phyloP scores from a whole-genome alignment of 2,329 filamentous ascomycete genomes.

The Incumbomyces lentus region DNA sequence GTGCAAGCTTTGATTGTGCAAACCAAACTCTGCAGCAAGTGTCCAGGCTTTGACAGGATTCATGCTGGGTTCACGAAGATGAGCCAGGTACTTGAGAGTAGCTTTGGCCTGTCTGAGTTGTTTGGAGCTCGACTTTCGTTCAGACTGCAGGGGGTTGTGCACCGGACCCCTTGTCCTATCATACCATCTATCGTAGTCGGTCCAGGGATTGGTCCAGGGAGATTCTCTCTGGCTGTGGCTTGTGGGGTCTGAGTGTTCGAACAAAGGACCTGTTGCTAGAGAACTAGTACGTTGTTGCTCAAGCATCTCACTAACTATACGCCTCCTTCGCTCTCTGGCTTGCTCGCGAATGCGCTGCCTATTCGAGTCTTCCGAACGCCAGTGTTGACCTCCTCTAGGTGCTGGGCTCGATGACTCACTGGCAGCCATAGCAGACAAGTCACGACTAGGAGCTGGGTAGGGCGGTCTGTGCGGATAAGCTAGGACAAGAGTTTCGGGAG shows the following conservation, averaged over 20 bases:
- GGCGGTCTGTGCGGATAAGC: not conserved
- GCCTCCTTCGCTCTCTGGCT: not conserved
- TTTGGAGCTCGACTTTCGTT: not conserved
- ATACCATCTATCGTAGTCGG: not conserved
- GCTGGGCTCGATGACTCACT: too few relatives aligned
- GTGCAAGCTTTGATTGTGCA: conserved; percentile 6
- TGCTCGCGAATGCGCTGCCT: conserved; percentile 1
- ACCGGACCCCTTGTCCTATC: not conserved
- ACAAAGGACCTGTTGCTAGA: not conserved
- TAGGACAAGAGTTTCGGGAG: too few relatives aligned
- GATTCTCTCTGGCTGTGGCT: too few relatives aligned
- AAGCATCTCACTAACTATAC: not conserved
- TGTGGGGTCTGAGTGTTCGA: not conserved
- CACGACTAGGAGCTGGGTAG: not conserved
- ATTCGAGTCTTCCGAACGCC: not conserved
- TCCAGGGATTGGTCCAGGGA: not conserved
- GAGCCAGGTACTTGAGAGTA: conserved; percentile 3
- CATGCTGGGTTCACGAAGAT: not conserved
- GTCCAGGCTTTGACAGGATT: not conserved
- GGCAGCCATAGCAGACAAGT: not conserved
- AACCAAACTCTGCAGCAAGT: not conserved
- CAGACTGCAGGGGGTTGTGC: not conserved
- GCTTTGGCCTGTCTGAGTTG: conserved; percentile 5
- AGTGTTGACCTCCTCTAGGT: not conserved
- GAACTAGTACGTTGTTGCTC: not conserved